A percentile compares a stretch with the other conserved stretches of the same genome.
phyloP scores from a whole-genome alignment of 352 stramenopile genomes.

The Plasmopara viticola region DNA sequence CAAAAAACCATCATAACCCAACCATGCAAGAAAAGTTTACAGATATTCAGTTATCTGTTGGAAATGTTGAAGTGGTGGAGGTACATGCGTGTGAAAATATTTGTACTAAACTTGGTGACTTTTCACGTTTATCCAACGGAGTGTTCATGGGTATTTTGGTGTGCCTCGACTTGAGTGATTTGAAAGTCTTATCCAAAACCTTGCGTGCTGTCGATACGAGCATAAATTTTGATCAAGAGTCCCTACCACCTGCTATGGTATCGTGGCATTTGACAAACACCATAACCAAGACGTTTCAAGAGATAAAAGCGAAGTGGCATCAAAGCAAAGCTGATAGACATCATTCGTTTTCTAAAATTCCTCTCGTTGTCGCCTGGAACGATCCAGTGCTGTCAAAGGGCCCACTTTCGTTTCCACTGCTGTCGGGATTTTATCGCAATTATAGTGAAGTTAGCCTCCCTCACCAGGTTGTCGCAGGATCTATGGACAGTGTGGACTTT shows the following conservation, averaged over 20 bases:
- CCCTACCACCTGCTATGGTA: constrained; percentile 33
- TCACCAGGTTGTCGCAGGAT: constrained; percentile 31
- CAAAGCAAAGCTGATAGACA: constrained; percentile 1
- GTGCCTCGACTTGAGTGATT: constrained; percentile 36
- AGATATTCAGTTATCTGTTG: constrained; percentile 38
- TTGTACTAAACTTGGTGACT: constrained; percentile 29
- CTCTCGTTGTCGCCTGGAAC: constrained; percentile 29
- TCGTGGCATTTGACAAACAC: constrained; percentile 49
- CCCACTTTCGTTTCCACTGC: constrained; percentile 23
- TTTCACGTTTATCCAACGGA: constrained; percentile 34
- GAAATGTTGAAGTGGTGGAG: constrained; percentile 31
- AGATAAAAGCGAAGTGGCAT: constrained; percentile 2
- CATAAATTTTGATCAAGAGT: not conserved
- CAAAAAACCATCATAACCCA: constrained; percentile 8
- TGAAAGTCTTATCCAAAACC: constrained; percentile 24
- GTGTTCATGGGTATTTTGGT: constrained; percentile 41
- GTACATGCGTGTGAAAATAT: constrained; percentile 6
- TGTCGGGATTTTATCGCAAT: constrained; percentile 43
- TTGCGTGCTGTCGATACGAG: constrained; percentile 11
- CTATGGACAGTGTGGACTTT: constrained; percentile 42
- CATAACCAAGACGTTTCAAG: constrained; percentile 39
- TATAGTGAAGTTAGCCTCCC: constrained; percentile 32
- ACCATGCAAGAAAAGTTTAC: constrained; percentile 14
- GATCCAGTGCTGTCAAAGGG: constrained; percentile 11
- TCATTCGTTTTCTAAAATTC: constrained; percentile 12